Evolutionary conservation across 352 stramenopile species (phyloP), one percentile per base, ranked within the genome.

Genomic region (Blastocystis sp.): DNA sequence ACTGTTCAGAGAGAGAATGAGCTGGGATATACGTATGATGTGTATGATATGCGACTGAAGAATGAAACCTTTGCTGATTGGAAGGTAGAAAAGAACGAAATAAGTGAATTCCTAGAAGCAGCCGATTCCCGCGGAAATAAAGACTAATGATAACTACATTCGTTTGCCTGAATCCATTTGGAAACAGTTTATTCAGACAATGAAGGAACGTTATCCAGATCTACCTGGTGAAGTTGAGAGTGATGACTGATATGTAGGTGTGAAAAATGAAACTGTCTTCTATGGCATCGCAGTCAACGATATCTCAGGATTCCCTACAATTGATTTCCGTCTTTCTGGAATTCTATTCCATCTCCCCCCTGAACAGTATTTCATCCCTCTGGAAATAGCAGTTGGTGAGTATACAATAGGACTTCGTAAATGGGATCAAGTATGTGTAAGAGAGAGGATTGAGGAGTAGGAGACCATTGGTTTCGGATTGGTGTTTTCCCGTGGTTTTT

Each of bases 1-100:
- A 84, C 73, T 4, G 48, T 22, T 1, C 73, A 84, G 73, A 22
- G 51, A 35, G 30, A 33, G 27, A 66, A 84, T 37, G 73, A 84
- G 1, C 27, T 84, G 22, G 73, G 73, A 5, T 84, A 84, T 51
- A 84, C 73, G 5, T 84, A 84, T 51, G 48, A 66, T 35, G 33
- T 84, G 6, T 33, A 66, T 3, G 51, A 84, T 27, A 17, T 84
- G 24, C 17, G 51, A 15, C 7, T 69, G 4, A 40, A 66, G 33
- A 84, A 84, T 56, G 15, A 48, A n/a, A 69, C 73, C 1, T 84
- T 84, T 27, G 13, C 68, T 15, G 37, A 53, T 22, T 22, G 19
- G 56, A 3, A 62, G 19, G 56, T 62, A 13, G 13, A n/a, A 9
- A 48, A 2, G 19, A n/a, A 33, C 51, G 15, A 33, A 17, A 3